A percentile compares a stretch with the other conserved stretches of the same genome.
Conservation (phyloP, 169 alveolate species). For the Cardiosporidium cionae region DNA sequence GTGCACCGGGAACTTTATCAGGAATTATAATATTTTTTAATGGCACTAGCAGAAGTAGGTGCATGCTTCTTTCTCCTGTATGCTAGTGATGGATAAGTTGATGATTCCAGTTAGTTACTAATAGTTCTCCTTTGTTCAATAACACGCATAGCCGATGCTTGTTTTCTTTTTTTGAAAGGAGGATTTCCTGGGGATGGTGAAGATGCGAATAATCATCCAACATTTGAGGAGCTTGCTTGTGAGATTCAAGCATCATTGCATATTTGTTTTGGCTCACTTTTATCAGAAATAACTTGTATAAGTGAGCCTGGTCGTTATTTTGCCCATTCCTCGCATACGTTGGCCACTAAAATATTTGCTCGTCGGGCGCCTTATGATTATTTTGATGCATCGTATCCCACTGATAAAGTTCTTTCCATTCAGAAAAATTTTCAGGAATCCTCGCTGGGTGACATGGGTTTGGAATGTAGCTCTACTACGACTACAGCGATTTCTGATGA, state of each 20-base stretch:
- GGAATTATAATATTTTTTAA: too few species aligned
- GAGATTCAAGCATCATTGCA: not conserved
- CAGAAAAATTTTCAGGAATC: not conserved
- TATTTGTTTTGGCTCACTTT: not conserved
- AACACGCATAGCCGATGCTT: too few species aligned
- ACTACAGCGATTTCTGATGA: not conserved
- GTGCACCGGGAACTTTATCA: too few species aligned
- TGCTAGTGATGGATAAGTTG: too few species aligned
- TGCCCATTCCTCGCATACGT: not conserved
- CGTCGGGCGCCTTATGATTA: slow-evolving; percentile 8
- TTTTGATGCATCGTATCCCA: too few species aligned
- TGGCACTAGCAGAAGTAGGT: too few species aligned
- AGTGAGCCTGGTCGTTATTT: slow-evolving; percentile 18
- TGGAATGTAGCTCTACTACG: not conserved
- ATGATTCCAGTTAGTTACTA: too few species aligned
- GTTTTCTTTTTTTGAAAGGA: not conserved
- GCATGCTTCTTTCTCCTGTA: too few species aligned
- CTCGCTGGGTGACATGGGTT: not conserved
- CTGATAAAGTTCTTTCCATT: too few species aligned
- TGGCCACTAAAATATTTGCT: slow-evolving; percentile 1
- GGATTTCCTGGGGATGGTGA: not conserved
- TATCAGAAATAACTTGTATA: too few species aligned
- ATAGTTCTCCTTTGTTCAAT: too few species aligned
- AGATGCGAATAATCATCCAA: not conserved
- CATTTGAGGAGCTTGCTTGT: slow-evolving; percentile 4